Conservation (phyloP, 2,329 filamentous ascomycete genomes). For the Aspergillus unguis region DNA sequence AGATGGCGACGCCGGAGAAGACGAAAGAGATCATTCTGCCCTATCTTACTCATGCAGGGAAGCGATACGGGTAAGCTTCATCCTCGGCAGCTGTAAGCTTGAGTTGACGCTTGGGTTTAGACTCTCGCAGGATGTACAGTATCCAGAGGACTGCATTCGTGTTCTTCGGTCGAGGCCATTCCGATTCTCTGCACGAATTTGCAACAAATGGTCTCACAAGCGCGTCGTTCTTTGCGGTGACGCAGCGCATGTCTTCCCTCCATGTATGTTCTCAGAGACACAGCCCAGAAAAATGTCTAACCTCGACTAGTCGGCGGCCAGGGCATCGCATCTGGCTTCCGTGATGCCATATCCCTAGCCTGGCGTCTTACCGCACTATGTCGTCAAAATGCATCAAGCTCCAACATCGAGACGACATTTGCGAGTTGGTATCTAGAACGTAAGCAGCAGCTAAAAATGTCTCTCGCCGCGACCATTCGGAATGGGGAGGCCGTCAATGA, state of each 20-base stretch:
- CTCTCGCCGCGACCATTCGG: constrained; percentile 32
- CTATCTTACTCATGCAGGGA: constrained; percentile 25
- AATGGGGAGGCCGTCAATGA: constrained; percentile 37
- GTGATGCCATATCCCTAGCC: constrained; percentile 36
- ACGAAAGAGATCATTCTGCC: constrained; percentile 27
- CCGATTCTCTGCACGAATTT: constrained; percentile 44
- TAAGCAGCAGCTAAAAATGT: constrained; percentile 38
- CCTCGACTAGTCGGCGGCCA: constrained; percentile 38
- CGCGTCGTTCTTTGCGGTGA: constrained; percentile 49
- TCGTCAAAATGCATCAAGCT: constrained; percentile 4
- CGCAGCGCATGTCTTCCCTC: constrained; percentile 53
- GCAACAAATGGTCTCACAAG: constrained; percentile 47
- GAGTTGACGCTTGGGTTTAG: constrained; percentile 11
- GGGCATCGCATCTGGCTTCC: constrained; percentile 42
- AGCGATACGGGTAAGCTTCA: constrained; percentile 13
- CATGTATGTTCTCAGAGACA: constrained; percentile 30
- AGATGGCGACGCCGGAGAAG: constrained; percentile 31
- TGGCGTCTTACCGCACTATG: constrained; percentile 37
- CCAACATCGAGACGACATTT: constrained; percentile 24
- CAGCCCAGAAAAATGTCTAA: background rate
- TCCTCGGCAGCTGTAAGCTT: background rate
- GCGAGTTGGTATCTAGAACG: constrained; percentile 35
- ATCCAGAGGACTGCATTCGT: constrained; percentile 47
- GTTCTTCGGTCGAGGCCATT: constrained; percentile 48
- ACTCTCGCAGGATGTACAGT: constrained; percentile 30